These are phyloP conservation scores for Garcia nutans DNA, from an alignment of 345 rosid species.

Conservation along the genomic window DNA sequence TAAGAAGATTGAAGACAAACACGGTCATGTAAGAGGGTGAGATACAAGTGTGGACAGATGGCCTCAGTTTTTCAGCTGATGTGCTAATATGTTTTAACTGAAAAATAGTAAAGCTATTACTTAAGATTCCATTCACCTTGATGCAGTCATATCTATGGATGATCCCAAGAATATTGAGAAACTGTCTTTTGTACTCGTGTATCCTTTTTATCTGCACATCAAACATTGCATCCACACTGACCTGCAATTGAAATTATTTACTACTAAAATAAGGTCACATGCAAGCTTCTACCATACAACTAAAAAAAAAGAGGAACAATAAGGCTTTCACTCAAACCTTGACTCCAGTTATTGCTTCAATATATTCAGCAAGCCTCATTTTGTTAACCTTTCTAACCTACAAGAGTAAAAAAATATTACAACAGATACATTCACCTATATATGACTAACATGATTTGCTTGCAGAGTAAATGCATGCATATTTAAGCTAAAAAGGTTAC, in stretches of 20 bases:
- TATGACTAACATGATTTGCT: background rate
- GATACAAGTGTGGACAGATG: background rate
- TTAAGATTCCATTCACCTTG: slow-evolving; percentile 34
- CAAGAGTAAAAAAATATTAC: slow-evolving; percentile 3
- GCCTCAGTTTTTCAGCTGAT: background rate
- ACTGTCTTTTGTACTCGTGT: slow-evolving; percentile 51
- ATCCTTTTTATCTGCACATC: slow-evolving; percentile 51
- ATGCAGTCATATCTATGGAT: slow-evolving; percentile 51
- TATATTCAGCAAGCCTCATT: slow-evolving; percentile 51
- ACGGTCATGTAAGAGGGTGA: background rate
- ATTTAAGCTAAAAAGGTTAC: slow-evolving; percentile 18
- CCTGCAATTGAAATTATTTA: slow-evolving; percentile 26
- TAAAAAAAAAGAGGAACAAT: background rate
- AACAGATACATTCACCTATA: slow-evolving; percentile 2
- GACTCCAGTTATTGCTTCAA: slow-evolving; percentile 50
- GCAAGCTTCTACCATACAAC: background rate
- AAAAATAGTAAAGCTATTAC: background rate
- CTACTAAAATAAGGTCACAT: background rate
- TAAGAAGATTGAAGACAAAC: background rate
- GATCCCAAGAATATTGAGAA: slow-evolving; percentile 47
- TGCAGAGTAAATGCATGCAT: slow-evolving; percentile 5
- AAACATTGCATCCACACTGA: slow-evolving; percentile 48
- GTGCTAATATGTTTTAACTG: background rate
- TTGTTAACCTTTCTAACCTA: slow-evolving; percentile 48
- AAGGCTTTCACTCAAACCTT: slow-evolving; percentile 33